Evolutionary conservation across 1,284 basidiomycete genomes (phyloP).

Genomic region (Tylopilus sp.): DNA sequence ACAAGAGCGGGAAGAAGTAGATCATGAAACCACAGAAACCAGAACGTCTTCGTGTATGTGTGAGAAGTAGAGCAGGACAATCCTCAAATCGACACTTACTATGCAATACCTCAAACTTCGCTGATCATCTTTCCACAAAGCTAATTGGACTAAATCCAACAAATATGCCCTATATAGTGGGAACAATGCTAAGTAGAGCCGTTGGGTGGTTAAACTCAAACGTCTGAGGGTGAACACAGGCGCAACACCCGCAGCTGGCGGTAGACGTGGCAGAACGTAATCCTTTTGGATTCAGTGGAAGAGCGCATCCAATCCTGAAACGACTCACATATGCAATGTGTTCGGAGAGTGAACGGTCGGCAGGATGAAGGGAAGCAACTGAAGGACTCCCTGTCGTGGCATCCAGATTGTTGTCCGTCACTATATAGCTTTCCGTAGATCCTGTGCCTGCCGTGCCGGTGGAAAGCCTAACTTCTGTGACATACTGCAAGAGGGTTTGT

Average conservation of each 20-base stretch:
- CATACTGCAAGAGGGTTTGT: conserved; percentile 43
- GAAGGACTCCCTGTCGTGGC: not conserved
- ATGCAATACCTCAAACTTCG: conserved; percentile 50
- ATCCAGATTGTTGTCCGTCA: not conserved
- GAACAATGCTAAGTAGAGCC: conserved; percentile 53
- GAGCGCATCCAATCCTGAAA: not conserved
- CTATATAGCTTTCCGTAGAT: not conserved
- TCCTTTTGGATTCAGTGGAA: conserved; percentile 34
- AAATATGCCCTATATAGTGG: conserved; percentile 52
- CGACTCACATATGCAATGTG: conserved; percentile 42
- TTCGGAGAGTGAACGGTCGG: conserved; percentile 35
- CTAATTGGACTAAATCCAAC: conserved; percentile 41
- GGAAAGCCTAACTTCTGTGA: conserved; percentile 52
- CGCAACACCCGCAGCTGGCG: conserved; percentile 37
- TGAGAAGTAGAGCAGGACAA: conserved; percentile 11
- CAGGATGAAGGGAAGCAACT: conserved; percentile 3
- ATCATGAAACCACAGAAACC: conserved; percentile 63
- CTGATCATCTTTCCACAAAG: conserved; percentile 53
- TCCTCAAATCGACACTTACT: conserved; percentile 39
- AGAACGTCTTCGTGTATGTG: conserved; percentile 47
- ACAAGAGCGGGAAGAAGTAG: conserved; percentile 53
- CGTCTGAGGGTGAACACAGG: conserved; percentile 55
- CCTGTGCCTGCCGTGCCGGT: not conserved
- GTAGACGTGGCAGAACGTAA: conserved; percentile 48
- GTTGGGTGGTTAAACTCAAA: conserved; percentile 50